Percentiles rank a stretch among this genome's conserved stretches.
phyloP scores from a whole-genome alignment of 1,284 basidiomycete species.

The Ustilago sp. region DNA sequence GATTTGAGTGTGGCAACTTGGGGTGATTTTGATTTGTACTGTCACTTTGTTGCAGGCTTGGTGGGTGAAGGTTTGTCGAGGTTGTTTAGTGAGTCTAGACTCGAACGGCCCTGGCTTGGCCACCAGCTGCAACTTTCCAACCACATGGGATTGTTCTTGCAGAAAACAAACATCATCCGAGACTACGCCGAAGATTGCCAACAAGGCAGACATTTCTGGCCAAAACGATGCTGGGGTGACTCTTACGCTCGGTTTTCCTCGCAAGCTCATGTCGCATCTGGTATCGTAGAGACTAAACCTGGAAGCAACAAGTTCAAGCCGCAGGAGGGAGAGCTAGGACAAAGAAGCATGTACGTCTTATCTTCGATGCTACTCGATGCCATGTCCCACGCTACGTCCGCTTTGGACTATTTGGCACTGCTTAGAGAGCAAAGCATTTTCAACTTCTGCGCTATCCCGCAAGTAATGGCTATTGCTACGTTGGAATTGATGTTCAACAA shows the following conservation, averaged over 20 bases:
- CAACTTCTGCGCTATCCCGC: slow-evolving; percentile 96
- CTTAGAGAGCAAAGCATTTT: slow-evolving; percentile 92
- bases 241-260: slow-evolving; percentile 45
- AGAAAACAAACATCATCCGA: slow-evolving; percentile 98
- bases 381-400: slow-evolving; percentile 83
- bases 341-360: slow-evolving; percentile 61
- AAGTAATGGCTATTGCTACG: slow-evolving; percentile 95
- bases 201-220: slow-evolving; percentile 92
- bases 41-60: slow-evolving; percentile 97
- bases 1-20: slow-evolving; percentile 58
- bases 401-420: slow-evolving; percentile 88
- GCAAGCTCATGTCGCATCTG: slow-evolving; percentile 60
- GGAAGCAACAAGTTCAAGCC: slow-evolving; percentile 49
- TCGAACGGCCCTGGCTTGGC: slow-evolving; percentile 82
- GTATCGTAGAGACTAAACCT: slow-evolving; percentile 56
- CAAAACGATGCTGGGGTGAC: slow-evolving; percentile 85
- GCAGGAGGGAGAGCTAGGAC: slow-evolving; percentile 53
- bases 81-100: slow-evolving; percentile 86
- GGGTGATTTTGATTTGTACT: slow-evolving; percentile 94
- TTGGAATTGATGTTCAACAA: slow-evolving; percentile 94
- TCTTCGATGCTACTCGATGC: slow-evolving; percentile 92
- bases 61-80: slow-evolving; percentile 96
- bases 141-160: slow-evolving; percentile 94
- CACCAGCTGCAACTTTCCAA: slow-evolving; percentile 88
- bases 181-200: slow-evolving; percentile 94